Conservation (phyloP, 345 rosid species). For the Diplotaxis tenuifolia region DNA sequence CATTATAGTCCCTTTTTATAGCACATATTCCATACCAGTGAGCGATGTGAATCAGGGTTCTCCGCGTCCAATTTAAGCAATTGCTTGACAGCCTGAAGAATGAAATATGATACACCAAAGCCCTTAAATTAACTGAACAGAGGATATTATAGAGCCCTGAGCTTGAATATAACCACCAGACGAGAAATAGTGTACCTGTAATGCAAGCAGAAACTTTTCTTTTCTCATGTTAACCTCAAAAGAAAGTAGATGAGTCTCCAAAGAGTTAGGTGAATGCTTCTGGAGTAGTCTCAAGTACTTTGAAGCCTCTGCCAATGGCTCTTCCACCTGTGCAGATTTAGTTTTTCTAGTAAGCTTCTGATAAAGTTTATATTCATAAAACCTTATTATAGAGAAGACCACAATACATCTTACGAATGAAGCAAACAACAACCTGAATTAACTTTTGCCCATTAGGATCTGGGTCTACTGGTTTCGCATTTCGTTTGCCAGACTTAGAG, state of each 20-base stretch:
- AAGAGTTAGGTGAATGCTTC: conserved; percentile 70
- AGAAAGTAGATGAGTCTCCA: conserved; percentile 93
- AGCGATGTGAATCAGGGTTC: conserved; percentile 82
- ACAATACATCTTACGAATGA: conserved; percentile 4
- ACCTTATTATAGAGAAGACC: not conserved
- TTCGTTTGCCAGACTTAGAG: conserved; percentile 85
- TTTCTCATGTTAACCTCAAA: conserved; percentile 96
- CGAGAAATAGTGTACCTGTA: conserved; percentile 61
- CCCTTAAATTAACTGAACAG: conserved; percentile 2
- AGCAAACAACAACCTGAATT: conserved; percentile 62
- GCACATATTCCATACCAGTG: conserved; percentile 58
- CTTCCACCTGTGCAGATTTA: conserved; percentile 61
- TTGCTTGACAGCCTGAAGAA: conserved; percentile 78
- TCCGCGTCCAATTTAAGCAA: conserved; percentile 80
- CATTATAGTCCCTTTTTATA: not conserved
- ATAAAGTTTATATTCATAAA: conserved; percentile 5
- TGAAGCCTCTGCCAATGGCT: conserved; percentile 85
- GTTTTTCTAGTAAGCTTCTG: conserved; percentile 23
- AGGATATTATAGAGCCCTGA: not conserved
- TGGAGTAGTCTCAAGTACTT: conserved; percentile 93
- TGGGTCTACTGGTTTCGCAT: conserved; percentile 87
- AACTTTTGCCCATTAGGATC: conserved; percentile 93
- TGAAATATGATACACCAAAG: not conserved
- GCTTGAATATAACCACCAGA: not conserved
- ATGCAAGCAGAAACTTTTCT: conserved; percentile 83